Percentiles rank a stretch among this genome's conserved stretches.
Evolutionary conservation across 2,329 filamentous ascomycete species (phyloP).

Genomic region (Colletotrichum tanaceti): DNA sequence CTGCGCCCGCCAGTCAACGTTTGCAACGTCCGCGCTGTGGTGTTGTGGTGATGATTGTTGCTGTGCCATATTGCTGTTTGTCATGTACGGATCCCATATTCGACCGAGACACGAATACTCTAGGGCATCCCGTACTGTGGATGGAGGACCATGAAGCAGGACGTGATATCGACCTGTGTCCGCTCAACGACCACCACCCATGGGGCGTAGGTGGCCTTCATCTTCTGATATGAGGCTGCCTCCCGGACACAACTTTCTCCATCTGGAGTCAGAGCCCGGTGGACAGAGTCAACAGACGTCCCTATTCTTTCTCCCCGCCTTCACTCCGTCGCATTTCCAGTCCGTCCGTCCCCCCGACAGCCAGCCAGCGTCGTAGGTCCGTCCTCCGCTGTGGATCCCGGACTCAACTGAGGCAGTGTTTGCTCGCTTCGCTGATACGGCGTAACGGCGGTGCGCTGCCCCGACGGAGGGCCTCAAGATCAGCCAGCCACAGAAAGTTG

Average conservation of each 20-base stretch:
- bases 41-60: neutral
- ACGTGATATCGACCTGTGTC: too few relatives aligned
- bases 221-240: neutral
- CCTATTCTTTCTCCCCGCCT: slow-evolving; percentile 4
- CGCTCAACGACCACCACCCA: too few relatives aligned
- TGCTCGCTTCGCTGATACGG: neutral
- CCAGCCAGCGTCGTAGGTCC: too few relatives aligned
- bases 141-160: too few relatives aligned
- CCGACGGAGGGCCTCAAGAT: neutral
- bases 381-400: too few relatives aligned
- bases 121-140: too few relatives aligned
- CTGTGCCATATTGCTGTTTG: too few relatives aligned
- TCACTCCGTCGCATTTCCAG: neutral
- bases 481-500: neutral
- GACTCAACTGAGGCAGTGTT: slow-evolving; percentile 26
- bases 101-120: too few relatives aligned
- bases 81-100: too few relatives aligned
- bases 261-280: neutral
- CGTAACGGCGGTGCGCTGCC: neutral
- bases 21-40: slow-evolving; percentile 1
- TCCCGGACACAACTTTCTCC: neutral
- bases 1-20: slow-evolving; percentile 29
- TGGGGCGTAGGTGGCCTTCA: too few relatives aligned
- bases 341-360: too few relatives aligned
- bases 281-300: neutral